Evolutionary conservation across 768 basidiomycete genomes (phyloP), one percentile per base, ranked within the genome.

Genomic region (Lactarius psammicola): DNA sequence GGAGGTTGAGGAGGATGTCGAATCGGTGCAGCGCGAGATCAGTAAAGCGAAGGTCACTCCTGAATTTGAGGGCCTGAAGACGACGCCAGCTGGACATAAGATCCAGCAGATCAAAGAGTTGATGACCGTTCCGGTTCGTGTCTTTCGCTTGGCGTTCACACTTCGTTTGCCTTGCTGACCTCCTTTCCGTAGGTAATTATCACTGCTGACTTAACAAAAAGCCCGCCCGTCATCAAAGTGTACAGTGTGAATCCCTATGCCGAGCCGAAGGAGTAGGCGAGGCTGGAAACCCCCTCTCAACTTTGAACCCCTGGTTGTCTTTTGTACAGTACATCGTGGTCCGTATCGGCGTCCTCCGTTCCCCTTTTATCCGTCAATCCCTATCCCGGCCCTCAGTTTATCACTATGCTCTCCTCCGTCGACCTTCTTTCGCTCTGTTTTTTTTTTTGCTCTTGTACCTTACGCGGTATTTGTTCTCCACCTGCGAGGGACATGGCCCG

Each of bases 191-290:
- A 94, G 92, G 94, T 95, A 71, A 95, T 97, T 72, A 88, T 97
- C 71, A 95, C 94, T 49, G 94, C 94, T 36, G 95, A 98, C 76
- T 78, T 96, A 71, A 94, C 93, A 68, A 97, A 96, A 85, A 94
- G 91, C 71, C 95, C 95, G 46, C 95, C 95, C 4, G 92, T 98
- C 72, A 90, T 98, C 82, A 95, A 97, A 77, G 94, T 98, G 64
- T 95, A 95, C 81, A 94, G 93, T 72, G 91, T 94, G 73, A 95
- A 95, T 74, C 94, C 94, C 9, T 95, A 92, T 76, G 88, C 92
- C 49, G 82, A 83, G 67, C 77, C 79, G 69, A 84, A 83, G 76
- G 80, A 80, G 65, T 63, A 71, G 66, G 31, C 40, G 20, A 64
- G 30, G 57, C 30, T 36, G 20, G 46, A 51, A 31, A 56, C 56